phyloP scores from a whole-genome alignment of 148 eudicot genomes.

The Pouteria glomerata region DNA sequence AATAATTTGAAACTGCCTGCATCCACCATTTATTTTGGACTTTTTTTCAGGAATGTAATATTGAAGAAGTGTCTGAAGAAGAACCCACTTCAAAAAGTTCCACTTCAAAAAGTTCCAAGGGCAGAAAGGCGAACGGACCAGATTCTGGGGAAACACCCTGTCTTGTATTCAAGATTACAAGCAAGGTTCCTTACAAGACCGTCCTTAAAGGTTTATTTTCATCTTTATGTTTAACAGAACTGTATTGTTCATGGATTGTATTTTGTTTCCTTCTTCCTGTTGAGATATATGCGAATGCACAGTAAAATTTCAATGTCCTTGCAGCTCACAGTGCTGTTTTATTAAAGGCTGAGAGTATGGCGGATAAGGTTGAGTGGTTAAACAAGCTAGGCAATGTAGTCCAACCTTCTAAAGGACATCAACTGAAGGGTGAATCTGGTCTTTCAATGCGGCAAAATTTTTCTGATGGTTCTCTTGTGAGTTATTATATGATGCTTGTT shows the following conservation, averaged over 20 bases:
- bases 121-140: constrained; percentile 85
- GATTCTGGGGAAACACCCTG: constrained; percentile 58
- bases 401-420: constrained; percentile 56
- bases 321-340: constrained; percentile 95
- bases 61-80: constrained; percentile 89
- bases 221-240: constrained; percentile 1
- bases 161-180: constrained; percentile 71
- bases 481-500: constrained; percentile 16
- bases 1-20: not conserved
- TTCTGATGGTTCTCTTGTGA: constrained; percentile 95
- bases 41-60: constrained; percentile 64
- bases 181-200: constrained; percentile 93
- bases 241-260: not conserved
- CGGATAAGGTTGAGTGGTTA: constrained; percentile 88
- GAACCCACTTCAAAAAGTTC: constrained; percentile 78
- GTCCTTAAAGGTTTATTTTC: constrained; percentile 70
- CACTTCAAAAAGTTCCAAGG: constrained; percentile 82
- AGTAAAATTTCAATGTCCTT: constrained; percentile 17
- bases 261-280: constrained; percentile 4
- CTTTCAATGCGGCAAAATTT: constrained; percentile 73
- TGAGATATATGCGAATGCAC: constrained; percentile 1
- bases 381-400: constrained; percentile 66
- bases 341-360: constrained; percentile 82
- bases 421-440: constrained; percentile 56
- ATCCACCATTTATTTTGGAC: constrained; percentile 5